Base-by-base conservation (phyloP, 2,329 filamentous ascomycete species). In the Plenodomus tracheiphilus region DNA sequence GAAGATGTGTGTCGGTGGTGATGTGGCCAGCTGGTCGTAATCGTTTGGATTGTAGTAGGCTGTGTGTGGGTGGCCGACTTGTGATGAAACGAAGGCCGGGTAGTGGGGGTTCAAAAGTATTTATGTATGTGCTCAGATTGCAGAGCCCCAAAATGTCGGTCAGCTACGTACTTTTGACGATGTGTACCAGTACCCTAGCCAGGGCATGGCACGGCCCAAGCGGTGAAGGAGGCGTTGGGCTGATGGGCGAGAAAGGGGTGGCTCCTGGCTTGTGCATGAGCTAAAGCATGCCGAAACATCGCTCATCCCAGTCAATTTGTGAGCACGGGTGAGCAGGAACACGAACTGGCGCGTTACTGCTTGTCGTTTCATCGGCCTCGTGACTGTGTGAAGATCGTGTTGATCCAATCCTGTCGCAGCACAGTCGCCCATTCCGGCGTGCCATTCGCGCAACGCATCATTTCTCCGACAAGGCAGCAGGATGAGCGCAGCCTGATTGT, bases 281-380 rank as follows among this genome's bases (percentile, higher is more conserved):
- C 68, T 66, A 67, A 62, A 56, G 53, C 58, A 62, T 45, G 66
- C 65, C 62, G 62, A 62, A 71, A 69, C 69, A 72, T 70, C 61
- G 65, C 61, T 58, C 59, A 70, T 66, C 68, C 68, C 56, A 54
- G 67, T 62, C 65, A 53, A 42, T 54, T 64, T 55, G 57, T 61
- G 60, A 56, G 61, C 66, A 65, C 59, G 61, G 65, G 55, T 59
- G 52, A 49, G 55, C 62, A 57, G 56, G 70, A 71, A 69, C 68
- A 71, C 68, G 68, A 70, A 65, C 61, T 58, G 58, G 51, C 56
- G 51, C 54, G 58, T 54, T 59, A 53, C 60, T 59, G 59, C 55
- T 56, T 59, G 60, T 62, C 64, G 70, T 72, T 73, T 73, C 70
- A 73, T 65, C 64, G 61, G 53, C 67, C 70, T 71, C 68, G 70